phyloP scores from a whole-genome alignment of 1,284 basidiomycete genomes.

The Moesziomyces sp. region DNA sequence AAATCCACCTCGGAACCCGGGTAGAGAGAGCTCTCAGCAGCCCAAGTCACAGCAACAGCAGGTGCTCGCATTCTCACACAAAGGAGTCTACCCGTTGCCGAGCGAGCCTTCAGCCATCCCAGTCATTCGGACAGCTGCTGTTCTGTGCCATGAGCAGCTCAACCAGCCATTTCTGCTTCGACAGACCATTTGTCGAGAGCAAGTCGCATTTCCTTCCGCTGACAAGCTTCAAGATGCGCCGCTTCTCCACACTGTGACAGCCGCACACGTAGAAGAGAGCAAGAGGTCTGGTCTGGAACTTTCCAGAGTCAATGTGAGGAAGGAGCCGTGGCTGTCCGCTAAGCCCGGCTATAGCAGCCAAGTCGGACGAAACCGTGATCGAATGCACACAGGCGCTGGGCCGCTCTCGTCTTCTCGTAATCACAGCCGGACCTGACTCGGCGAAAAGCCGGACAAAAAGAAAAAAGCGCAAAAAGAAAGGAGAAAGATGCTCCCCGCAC shows the following conservation, averaged over 20 bases:
- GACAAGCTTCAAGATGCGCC: too few relatives aligned
- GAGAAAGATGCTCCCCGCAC: background rate
- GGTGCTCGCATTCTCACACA: too few relatives aligned
- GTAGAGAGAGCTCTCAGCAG: slow-evolving; percentile 2
- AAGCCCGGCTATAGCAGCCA: background rate
- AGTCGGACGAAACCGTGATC: slow-evolving; percentile 42
- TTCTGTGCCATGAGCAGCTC: too few relatives aligned
- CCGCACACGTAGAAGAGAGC: too few relatives aligned
- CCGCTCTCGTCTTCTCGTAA: background rate
- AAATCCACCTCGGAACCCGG: slow-evolving; percentile 27
- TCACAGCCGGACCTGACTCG: background rate
- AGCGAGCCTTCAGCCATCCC: too few relatives aligned
- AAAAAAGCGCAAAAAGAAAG: slow-evolving; percentile 4
- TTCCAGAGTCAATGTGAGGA: slow-evolving; percentile 21
- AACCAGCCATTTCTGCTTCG: too few relatives aligned
- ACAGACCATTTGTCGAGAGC: too few relatives aligned
- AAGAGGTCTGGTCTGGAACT: slow-evolving; percentile 15
- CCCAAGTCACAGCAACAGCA: too few relatives aligned
- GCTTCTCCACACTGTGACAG: too few relatives aligned
- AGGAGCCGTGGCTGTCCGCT: background rate
- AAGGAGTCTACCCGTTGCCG: too few relatives aligned
- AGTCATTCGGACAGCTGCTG: too few relatives aligned
- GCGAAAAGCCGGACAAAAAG: slow-evolving; percentile 21
- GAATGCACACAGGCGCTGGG: slow-evolving; percentile 10
- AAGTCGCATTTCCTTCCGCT: too few relatives aligned